A percentile compares a stretch with the other conserved stretches of the same genome.
Conservation (phyloP, 2,329 filamentous ascomycete species). For the Arthroderma sp. region DNA sequence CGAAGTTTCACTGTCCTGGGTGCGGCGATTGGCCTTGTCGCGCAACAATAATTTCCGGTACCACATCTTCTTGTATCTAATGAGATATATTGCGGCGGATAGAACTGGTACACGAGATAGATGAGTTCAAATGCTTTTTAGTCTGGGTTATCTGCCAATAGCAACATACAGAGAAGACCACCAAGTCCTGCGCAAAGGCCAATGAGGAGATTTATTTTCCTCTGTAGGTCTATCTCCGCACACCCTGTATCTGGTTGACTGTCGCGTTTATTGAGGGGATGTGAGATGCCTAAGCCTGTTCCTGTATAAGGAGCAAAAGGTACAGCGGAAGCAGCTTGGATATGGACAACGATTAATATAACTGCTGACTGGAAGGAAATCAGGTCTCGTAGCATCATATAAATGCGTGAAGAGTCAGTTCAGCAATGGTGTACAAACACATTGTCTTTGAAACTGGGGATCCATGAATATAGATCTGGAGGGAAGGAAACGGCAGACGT, state of each 20-base stretch:
- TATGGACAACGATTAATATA: background rate
- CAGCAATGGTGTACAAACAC: background rate
- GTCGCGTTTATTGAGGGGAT: background rate
- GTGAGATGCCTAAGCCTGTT: background rate
- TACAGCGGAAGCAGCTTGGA: background rate
- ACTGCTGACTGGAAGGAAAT: background rate
- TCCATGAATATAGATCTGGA: too few relatives aligned
- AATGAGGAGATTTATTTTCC: background rate
- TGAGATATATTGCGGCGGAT: background rate
- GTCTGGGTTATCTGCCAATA: too few relatives aligned
- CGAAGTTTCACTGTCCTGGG: background rate
- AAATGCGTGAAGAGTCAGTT: background rate
- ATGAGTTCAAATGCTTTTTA: background rate
- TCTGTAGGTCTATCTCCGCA: background rate
- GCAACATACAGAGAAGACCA: background rate
- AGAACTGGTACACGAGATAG: background rate
- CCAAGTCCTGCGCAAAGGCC: background rate
- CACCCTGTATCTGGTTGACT: background rate
- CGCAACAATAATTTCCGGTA: background rate
- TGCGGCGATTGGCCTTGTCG: background rate
- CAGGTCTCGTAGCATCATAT: slow-evolving; percentile 1
- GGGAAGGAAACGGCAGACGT: background rate
- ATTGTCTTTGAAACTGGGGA: background rate
- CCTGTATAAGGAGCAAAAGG: background rate
- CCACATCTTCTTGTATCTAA: slow-evolving; percentile 5